phyloP scores from a whole-genome alignment of 495 filamentous ascomycete species.

The Talaromyces thailandensis region DNA sequence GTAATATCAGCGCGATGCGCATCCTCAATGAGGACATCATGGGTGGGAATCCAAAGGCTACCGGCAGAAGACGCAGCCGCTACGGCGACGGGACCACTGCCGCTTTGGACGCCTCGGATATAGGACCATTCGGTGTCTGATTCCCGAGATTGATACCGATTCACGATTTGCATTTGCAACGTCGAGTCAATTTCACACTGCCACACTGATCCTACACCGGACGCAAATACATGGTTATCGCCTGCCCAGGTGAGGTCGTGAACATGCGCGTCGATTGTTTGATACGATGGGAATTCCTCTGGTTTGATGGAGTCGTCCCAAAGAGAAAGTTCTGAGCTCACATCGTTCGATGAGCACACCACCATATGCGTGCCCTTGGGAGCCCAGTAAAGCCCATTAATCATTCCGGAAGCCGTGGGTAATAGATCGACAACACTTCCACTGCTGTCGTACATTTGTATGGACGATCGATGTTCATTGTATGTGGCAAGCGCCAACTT shows the following conservation, averaged over 20 bases:
- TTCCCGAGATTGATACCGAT: conserved; percentile 23
- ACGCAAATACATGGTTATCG: conserved; percentile 26
- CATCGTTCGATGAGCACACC: conserved; percentile 33
- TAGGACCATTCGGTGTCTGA: conserved; percentile 28
- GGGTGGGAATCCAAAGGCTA: conserved; percentile 36
- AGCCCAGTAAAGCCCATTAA: conserved; percentile 34
- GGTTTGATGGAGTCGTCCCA: conserved; percentile 36
- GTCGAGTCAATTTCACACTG: conserved; percentile 34
- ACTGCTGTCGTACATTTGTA: conserved; percentile 58
- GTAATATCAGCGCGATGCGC: conserved; percentile 40
- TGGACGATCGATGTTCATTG: conserved; percentile 48
- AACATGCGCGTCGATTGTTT: conserved; percentile 27
- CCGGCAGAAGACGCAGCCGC: conserved; percentile 24
- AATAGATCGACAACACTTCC: conserved; percentile 45
- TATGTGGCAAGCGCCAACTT: conserved; percentile 64
- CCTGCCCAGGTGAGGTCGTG: conserved; percentile 32
- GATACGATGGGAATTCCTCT: conserved; percentile 32
- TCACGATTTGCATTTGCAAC: conserved; percentile 27
- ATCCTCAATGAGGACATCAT: conserved; percentile 28
- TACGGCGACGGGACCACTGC: conserved; percentile 22
- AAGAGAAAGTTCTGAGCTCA: conserved; percentile 32
- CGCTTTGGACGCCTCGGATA: conserved; percentile 23
- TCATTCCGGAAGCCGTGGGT: conserved; percentile 37
- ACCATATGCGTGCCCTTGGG: conserved; percentile 28
- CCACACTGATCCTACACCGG: conserved; percentile 30